These are phyloP conservation scores for Globisporangium sylvaticum DNA, from an alignment of 352 stramenopile species.

Conservation along the genomic window DNA sequence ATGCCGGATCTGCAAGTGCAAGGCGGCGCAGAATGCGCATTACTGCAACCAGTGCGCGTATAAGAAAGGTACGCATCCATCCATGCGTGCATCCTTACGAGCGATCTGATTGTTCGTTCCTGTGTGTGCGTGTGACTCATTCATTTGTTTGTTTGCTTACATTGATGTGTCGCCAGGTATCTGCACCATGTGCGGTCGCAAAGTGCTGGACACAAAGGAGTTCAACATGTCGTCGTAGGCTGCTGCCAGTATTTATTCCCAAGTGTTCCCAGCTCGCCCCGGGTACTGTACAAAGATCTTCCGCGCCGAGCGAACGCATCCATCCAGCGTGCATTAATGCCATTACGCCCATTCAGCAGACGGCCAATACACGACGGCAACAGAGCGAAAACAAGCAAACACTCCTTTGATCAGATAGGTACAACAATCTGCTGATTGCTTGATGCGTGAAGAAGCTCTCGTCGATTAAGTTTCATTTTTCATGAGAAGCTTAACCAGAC, in stretches of 20 bases:
- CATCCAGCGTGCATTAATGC: background rate
- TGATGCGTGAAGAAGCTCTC: no score
- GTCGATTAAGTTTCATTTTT: no score
- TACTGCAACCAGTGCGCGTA: slow-evolving; percentile 79
- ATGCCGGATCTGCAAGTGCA: slow-evolving; percentile 67
- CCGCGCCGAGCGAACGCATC: background rate
- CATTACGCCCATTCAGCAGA: no score
- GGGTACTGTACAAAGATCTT: background rate
- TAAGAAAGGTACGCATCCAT: slow-evolving; percentile 52
- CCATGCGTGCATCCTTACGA: background rate
- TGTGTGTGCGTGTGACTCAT: background rate
- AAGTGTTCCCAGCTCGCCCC: background rate
- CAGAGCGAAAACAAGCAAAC: no score
- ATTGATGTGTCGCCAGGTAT: slow-evolving; percentile 25
- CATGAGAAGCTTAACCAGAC: no score
- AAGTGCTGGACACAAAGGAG: slow-evolving; percentile 57
- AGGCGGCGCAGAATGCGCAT: slow-evolving; percentile 45
- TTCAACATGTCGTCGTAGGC: slow-evolving; percentile 55
- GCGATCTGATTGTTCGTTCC: background rate
- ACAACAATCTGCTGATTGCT: no score
- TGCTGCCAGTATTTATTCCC: background rate
- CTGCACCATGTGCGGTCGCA: slow-evolving; percentile 65
- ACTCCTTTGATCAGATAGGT: no score
- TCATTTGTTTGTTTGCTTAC: no score
- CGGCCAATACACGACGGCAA: no score